A percentile compares a stretch with the other conserved stretches of the same genome.
Conservation (phyloP, 1,139 yeast species). For the Hansenula sp. region DNA sequence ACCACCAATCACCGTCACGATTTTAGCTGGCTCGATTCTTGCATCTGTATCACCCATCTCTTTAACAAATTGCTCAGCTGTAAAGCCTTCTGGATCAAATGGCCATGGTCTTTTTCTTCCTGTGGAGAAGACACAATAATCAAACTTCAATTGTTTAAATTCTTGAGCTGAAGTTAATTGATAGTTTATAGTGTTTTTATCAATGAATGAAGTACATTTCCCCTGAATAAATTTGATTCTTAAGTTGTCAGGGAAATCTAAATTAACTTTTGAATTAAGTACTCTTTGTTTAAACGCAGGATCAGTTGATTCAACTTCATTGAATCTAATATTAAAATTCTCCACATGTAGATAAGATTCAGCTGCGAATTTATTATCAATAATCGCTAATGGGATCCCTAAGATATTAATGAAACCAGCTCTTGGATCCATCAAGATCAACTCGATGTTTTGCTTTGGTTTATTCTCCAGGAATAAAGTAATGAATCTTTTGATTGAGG, state of each 20-base stretch:
- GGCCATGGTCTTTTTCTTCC: slow-evolving; percentile 56
- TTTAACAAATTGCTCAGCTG: slow-evolving; percentile 20
- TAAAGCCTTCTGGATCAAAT: slow-evolving; percentile 39
- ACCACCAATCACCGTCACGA: slow-evolving; percentile 26
- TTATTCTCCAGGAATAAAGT: slow-evolving; percentile 25
- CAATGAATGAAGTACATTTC: slow-evolving; percentile 31
- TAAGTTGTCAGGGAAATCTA: slow-evolving; percentile 16
- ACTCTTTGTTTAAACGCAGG: slow-evolving; percentile 25
- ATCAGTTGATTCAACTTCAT: slow-evolving; percentile 31
- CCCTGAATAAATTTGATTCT: slow-evolving; percentile 38
- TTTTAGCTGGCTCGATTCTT: slow-evolving; percentile 17
- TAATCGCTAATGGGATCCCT: slow-evolving; percentile 47
- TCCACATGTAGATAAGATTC: slow-evolving; percentile 32
- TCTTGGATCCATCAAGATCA: slow-evolving; percentile 46
- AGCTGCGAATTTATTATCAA: slow-evolving; percentile 43
- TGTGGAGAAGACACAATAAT: slow-evolving; percentile 44
- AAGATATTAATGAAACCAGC: slow-evolving; percentile 48
- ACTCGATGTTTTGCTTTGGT: slow-evolving; percentile 9
- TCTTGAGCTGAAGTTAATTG: slow-evolving; percentile 11
- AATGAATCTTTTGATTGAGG: slow-evolving; percentile 37
- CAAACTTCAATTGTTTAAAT: slow-evolving; percentile 34
- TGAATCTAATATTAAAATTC: slow-evolving; percentile 19
- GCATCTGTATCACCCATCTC: slow-evolving; percentile 26
- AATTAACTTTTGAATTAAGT: slow-evolving; percentile 11
- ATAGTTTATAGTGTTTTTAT: slow-evolving; percentile 23